These are phyloP conservation scores for Mesembryanthemum crystallinum DNA, from an alignment of 148 eudicot genomes.

Conservation along the genomic window DNA sequence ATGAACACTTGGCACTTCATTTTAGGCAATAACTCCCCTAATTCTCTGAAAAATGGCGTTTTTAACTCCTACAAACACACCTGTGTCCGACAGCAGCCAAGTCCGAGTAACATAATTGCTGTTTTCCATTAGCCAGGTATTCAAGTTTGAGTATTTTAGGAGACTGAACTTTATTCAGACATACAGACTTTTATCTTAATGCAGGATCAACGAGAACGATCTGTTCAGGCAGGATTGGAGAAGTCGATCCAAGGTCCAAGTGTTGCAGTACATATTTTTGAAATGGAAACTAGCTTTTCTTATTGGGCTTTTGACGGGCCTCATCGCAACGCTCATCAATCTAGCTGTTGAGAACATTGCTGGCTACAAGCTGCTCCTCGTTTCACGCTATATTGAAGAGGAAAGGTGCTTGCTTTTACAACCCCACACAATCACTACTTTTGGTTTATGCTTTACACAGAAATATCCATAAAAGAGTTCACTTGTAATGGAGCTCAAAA, in stretches of 20 bases:
- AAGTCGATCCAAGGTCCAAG: slow-evolving; percentile 40
- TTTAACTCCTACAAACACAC: no score
- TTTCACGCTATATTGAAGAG: slow-evolving; percentile 28
- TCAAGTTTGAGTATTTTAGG: background rate
- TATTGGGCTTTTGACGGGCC: slow-evolving; percentile 40
- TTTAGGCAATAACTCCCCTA: no score
- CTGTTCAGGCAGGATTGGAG: slow-evolving; percentile 46
- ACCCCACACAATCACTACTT: background rate
- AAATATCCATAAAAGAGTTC: background rate
- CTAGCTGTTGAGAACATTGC: slow-evolving; percentile 45
- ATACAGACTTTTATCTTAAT: slow-evolving; percentile 6
- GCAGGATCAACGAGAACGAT: slow-evolving; percentile 48
- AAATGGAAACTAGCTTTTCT: slow-evolving; percentile 44
- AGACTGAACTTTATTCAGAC: slow-evolving; percentile 2
- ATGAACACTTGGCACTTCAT: no score
- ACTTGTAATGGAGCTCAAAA: background rate
- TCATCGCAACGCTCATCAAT: slow-evolving; percentile 40
- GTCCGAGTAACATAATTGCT: background rate
- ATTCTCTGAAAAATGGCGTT: no score
- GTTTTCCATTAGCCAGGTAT: background rate
- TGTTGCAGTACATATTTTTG: slow-evolving; percentile 37
- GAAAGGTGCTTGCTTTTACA: slow-evolving; percentile 27
- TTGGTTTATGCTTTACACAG: background rate
- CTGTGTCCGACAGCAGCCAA: no score
- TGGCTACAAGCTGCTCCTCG: slow-evolving; percentile 47